Evolutionary conservation across 176 grass and related monocot species (phyloP), one percentile per base, ranked within the genome.

Genomic region (Ananas comosus): DNA sequence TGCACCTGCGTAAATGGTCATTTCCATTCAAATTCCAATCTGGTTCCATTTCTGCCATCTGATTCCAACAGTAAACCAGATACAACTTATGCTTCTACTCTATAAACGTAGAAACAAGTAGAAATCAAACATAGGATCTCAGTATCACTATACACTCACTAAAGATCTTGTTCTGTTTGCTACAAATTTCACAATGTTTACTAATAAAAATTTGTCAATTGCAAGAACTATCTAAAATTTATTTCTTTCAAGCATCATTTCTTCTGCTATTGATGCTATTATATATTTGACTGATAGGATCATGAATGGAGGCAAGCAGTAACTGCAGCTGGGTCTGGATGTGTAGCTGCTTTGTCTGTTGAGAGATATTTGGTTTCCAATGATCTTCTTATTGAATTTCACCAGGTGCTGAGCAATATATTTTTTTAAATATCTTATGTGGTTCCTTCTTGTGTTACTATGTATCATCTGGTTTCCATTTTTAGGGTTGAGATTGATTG

Each of bases 311-410:
- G 95, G 59, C 95, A 99, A 83, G 95, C 95, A 0, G 6, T 99
- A 77, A 99, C 90, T 81, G 95, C 95, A 78, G 95, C 86, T 82
- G 95, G 95, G 75, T 94, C 95, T 76, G 95, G 95, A 76, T 99
- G 95, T 47, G 29, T 88, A 66, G 95, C 95, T 72, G 95, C 95
- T 75, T 91, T 99, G 78, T 99, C 85, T 19, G 95, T 99, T 57
- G 95, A 99, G 86, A 94, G 95, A 99, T 99, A 99, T 76, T 85
- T 99, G 66, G 87, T 83, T 63, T 48, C 78, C 48, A 94, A 79
- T 70, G 57, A 93, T 79, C 90, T 99, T 74, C 82, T 99, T 85
- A 23, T 99, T 63, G 95, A 99, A 90, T 99, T 99, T 85, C 95
- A 99, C 70, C 95, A 94, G 87, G 95, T 94, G 87, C 61, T 80